Percentiles rank a stretch among this genome's conserved stretches.
Evolutionary conservation across 2,329 filamentous ascomycete species (phyloP).

Genomic region (Xylariaceae sp.): DNA sequence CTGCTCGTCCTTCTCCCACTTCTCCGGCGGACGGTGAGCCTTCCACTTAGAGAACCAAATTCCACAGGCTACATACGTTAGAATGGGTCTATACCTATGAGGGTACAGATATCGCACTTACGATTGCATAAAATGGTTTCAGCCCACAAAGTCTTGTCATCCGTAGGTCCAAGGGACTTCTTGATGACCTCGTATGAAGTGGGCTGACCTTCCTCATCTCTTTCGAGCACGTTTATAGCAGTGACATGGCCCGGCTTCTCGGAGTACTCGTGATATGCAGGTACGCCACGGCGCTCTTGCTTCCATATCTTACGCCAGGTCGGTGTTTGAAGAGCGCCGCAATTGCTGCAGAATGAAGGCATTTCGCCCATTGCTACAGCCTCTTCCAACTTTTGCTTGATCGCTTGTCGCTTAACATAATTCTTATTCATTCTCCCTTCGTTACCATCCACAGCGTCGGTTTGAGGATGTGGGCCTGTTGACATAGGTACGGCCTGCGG

Average conservation of each 20-base stretch:
- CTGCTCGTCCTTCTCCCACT: constrained; percentile 66
- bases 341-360: constrained; percentile 87
- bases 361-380: constrained; percentile 74
- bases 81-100: neutral
- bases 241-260: constrained; percentile 69
- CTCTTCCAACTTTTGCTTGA: constrained; percentile 53
- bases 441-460: constrained; percentile 36
- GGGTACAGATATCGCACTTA: constrained; percentile 40
- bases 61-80: constrained; percentile 62
- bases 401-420: constrained; percentile 56
- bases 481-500: constrained; percentile 34
- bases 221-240: constrained; percentile 63
- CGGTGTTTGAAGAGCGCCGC: constrained; percentile 89
- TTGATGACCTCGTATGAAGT: constrained; percentile 70
- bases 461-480: constrained; percentile 40
- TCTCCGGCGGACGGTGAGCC: constrained; percentile 72
- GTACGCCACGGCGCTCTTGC: constrained; percentile 66
- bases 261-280: constrained; percentile 64
- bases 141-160: constrained; percentile 63
- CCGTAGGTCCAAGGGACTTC: constrained; percentile 58
- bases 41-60: constrained; percentile 91
- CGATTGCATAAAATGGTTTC: constrained; percentile 82
- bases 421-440: constrained; percentile 54
- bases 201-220: constrained; percentile 57
- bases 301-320: constrained; percentile 93